These are phyloP conservation scores for rapeseed (Brassica napus) DNA, from an alignment of 345 rosid genomes.

Conservation along the genomic window DNA sequence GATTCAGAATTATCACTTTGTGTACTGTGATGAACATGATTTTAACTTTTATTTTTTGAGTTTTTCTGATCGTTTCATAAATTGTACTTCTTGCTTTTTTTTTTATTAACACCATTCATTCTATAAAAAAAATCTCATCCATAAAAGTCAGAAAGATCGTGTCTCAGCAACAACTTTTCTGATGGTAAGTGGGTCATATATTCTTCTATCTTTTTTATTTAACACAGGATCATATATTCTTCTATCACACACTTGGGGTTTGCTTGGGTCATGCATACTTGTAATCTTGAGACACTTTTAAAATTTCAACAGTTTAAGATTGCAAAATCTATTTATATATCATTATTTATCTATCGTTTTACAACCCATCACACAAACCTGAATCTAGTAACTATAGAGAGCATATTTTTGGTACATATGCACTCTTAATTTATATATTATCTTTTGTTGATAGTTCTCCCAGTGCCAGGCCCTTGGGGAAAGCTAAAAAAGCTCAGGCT, in stretches of 20 bases:
- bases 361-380: not conserved
- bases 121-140: not conserved
- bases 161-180: slow-evolving; percentile 1
- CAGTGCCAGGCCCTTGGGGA: too few relatives aligned
- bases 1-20: not conserved
- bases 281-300: not conserved
- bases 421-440: not conserved
- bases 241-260: not conserved
- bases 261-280: not conserved
- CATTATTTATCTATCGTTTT: not conserved
- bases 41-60: not conserved
- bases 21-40: not conserved
- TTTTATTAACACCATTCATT: not conserved
- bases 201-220: not conserved
- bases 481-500: too few relatives aligned
- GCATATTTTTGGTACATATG: not conserved
- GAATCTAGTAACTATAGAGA: not conserved
- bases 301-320: not conserved
- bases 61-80: not conserved
- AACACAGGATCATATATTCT: not conserved
- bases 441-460: not conserved
- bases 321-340: not conserved
- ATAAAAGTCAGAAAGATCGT: not conserved
- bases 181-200: slow-evolving; percentile 25
- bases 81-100: not conserved